Conservation (phyloP, 345 rosid species). For the Gossypioides kirkii region DNA sequence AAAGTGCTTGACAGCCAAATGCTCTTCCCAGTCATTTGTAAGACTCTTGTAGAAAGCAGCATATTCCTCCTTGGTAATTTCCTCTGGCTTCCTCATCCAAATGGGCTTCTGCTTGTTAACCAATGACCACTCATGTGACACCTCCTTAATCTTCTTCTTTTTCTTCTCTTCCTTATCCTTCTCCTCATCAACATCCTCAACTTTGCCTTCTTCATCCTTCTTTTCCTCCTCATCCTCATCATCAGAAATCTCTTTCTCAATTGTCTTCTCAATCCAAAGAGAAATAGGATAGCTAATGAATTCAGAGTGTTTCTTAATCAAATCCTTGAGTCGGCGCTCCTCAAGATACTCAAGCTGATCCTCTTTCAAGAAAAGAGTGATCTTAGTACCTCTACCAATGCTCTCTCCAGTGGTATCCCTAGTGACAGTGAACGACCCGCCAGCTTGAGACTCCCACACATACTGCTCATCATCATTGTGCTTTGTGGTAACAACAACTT, state of each 20-base stretch:
- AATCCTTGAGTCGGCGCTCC: constrained; percentile 79
- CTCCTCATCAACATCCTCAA: constrained; percentile 78
- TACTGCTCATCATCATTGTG: constrained; percentile 88
- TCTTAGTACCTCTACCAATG: constrained; percentile 84
- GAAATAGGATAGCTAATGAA: constrained; percentile 87
- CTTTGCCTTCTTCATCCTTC: constrained; percentile 78
- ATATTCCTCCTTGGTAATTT: constrained; percentile 81
- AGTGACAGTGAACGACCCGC: constrained; percentile 82
- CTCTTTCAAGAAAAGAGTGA: constrained; percentile 65
- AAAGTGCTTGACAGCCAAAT: constrained; percentile 80
- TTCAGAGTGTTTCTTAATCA: constrained; percentile 92
- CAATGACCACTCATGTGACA: constrained; percentile 79
- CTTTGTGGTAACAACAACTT: constrained; percentile 68
- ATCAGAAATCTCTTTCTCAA: constrained; percentile 81
- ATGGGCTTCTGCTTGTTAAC: constrained; percentile 93
- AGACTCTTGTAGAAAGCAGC: constrained; percentile 92
- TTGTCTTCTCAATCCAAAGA: constrained; percentile 83
- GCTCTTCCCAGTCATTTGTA: constrained; percentile 94
- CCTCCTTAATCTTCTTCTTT: constrained; percentile 89
- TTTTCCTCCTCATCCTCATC: constrained; percentile 89
- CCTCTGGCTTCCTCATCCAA: constrained; percentile 97
- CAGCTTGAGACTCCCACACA: constrained; percentile 92
- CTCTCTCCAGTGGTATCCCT: constrained; percentile 64
- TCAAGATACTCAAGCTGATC: constrained; percentile 90
- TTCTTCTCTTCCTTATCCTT: constrained; percentile 71